Percentiles rank a stretch among this genome's conserved stretches.
These are phyloP conservation scores for Aleurites moluccanus DNA, from an alignment of 441 rosid species.

Conservation along the genomic window DNA sequence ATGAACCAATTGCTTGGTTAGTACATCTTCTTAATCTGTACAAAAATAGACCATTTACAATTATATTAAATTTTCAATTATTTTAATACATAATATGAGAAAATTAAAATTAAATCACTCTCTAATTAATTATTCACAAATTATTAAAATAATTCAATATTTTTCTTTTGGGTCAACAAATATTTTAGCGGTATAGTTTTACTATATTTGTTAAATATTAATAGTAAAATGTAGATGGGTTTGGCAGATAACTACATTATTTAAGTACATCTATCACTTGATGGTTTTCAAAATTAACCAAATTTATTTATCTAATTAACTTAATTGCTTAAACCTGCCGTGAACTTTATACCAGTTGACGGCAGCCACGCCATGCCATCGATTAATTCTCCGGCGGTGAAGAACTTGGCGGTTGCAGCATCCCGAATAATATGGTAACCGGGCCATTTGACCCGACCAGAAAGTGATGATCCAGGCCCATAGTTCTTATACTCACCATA, in stretches of 20 bases:
- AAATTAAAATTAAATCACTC: too few relatives aligned
- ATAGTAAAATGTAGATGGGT: neutral
- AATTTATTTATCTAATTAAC: neutral
- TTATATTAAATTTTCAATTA: too few relatives aligned
- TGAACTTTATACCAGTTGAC: conserved; percentile 60
- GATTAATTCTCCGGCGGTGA: conserved; percentile 55
- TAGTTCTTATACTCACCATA: conserved; percentile 67
- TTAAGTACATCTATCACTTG: neutral
- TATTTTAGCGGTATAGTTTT: too few relatives aligned
- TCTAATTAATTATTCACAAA: too few relatives aligned
- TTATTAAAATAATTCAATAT: too few relatives aligned
- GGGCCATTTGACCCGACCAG: conserved; percentile 55
- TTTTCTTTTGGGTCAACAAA: too few relatives aligned
- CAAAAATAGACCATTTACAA: too few relatives aligned
- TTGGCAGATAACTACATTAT: neutral
- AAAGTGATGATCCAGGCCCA: conserved; percentile 55
- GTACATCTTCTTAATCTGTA: too few relatives aligned
- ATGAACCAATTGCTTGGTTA: too few relatives aligned
- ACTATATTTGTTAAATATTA: too few relatives aligned
- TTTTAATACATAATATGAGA: too few relatives aligned
- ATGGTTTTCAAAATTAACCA: neutral
- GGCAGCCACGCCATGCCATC: conserved; percentile 75
- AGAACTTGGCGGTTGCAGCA: conserved; percentile 51
- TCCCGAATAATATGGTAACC: conserved; percentile 55
- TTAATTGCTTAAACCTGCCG: conserved; percentile 50